phyloP scores from a whole-genome alignment of 2,329 filamentous ascomycete genomes.

The Aspergillus pseudoviridinutans region DNA sequence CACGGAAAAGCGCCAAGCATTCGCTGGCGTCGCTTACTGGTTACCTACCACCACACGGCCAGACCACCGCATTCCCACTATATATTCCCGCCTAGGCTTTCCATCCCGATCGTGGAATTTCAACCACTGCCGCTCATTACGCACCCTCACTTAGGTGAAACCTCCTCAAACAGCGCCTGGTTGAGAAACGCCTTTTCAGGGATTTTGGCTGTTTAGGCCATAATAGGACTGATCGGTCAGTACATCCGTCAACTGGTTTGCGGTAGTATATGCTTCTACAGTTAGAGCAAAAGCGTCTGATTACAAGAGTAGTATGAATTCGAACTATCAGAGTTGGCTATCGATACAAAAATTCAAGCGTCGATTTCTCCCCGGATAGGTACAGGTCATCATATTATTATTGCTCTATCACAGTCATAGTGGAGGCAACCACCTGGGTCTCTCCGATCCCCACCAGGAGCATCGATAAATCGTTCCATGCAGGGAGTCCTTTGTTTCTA shows the following conservation, averaged over 20 bases:
- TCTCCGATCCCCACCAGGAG: background rate
- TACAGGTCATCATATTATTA: too few species aligned
- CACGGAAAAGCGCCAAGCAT: background rate
- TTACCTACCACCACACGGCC: background rate
- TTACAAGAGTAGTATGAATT: background rate
- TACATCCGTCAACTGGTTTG: background rate
- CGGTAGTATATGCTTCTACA: conserved; percentile 16
- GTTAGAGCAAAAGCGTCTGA: conserved; percentile 19
- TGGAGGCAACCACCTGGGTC: background rate
- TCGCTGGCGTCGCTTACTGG: background rate
- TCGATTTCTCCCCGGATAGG: too few species aligned
- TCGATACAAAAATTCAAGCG: too few species aligned
- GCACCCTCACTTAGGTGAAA: conserved; percentile 12
- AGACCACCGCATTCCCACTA: background rate
- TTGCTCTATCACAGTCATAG: background rate
- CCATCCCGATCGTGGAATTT: background rate
- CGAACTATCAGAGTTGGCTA: too few species aligned
- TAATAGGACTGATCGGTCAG: conserved; percentile 11
- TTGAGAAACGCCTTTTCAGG: conserved; percentile 20
- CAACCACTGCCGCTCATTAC: conserved; percentile 10
- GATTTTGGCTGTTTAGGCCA: conserved; percentile 8
- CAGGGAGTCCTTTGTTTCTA: background rate
- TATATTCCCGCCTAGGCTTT: background rate
- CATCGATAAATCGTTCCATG: background rate
- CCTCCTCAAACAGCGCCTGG: conserved; percentile 15